Evolutionary conservation across 1,284 basidiomycete species (phyloP).

Genomic region (Coriolopsis trogii): DNA sequence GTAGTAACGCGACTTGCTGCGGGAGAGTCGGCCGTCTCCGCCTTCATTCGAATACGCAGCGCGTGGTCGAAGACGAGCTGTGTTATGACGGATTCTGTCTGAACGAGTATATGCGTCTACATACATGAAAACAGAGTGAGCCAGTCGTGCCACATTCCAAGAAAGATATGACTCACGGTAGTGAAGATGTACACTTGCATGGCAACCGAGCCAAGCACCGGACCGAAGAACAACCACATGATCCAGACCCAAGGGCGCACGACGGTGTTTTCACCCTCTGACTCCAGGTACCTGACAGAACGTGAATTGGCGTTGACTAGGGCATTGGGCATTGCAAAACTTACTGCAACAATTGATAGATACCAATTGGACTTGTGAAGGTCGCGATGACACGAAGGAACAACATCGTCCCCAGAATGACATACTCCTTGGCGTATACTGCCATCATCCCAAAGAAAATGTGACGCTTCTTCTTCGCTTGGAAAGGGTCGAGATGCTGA

Average conservation of each 20-base stretch:
- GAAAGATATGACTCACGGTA: slow-evolving; percentile 24
- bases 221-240: slow-evolving; percentile 59
- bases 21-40: slow-evolving; percentile 39
- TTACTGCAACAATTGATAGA: slow-evolving; percentile 44
- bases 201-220: slow-evolving; percentile 40
- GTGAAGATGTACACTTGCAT: slow-evolving; percentile 43
- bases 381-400: slow-evolving; percentile 27
- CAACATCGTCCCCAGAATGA: slow-evolving; percentile 19
- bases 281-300: slow-evolving; percentile 43
- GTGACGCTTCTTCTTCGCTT: slow-evolving; percentile 25
- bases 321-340: background rate
- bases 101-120: slow-evolving; percentile 51
- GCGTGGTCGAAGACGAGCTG: slow-evolving; percentile 75
- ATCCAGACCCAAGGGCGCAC: slow-evolving; percentile 66
- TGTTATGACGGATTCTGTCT: slow-evolving; percentile 64
- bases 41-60: slow-evolving; percentile 66
- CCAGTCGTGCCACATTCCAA: too few species aligned
- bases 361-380: slow-evolving; percentile 46
- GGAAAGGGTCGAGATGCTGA: slow-evolving; percentile 33
- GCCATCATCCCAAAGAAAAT: slow-evolving; percentile 34
- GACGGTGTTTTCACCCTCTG: slow-evolving; percentile 37
- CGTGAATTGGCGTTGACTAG: background rate
- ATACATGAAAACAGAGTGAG: background rate
- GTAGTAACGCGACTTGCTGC: slow-evolving; percentile 22
- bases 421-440: slow-evolving; percentile 30